A percentile compares a stretch with the other conserved stretches of the same genome.
These are phyloP conservation scores for Diaporthe citri DNA, from an alignment of 2,329 filamentous ascomycete genomes.

Conservation along the genomic window DNA sequence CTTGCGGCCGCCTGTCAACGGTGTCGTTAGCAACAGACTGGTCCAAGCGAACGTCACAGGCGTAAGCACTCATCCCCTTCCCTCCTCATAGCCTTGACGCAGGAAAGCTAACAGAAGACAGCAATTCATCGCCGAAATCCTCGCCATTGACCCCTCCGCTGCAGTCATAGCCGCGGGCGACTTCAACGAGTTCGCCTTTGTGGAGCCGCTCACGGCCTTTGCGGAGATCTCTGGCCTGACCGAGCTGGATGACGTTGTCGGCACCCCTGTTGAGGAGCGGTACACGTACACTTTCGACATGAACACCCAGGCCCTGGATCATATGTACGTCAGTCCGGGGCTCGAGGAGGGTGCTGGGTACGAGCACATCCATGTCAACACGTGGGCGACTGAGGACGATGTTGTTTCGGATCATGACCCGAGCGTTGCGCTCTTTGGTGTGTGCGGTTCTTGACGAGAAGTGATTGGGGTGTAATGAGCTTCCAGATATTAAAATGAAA, in stretches of 20 bases:
- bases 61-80: slow-evolving; percentile 50
- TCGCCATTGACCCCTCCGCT: slow-evolving; percentile 67
- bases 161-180: slow-evolving; percentile 74
- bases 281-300: slow-evolving; percentile 80
- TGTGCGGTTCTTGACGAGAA: slow-evolving; percentile 58
- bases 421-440: slow-evolving; percentile 71
- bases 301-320: slow-evolving; percentile 78
- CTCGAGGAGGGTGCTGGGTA: slow-evolving; percentile 61
- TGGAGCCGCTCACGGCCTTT: slow-evolving; percentile 69
- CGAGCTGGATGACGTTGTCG: slow-evolving; percentile 72
- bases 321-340: slow-evolving; percentile 74
- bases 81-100: fast-evolving
- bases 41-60: slow-evolving; percentile 71
- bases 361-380: slow-evolving; percentile 79
- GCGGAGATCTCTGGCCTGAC: slow-evolving; percentile 64
- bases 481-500: background rate
- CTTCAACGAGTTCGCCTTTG: slow-evolving; percentile 79
- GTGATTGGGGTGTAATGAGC: background rate
- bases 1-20: slow-evolving; percentile 74
- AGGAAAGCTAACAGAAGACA: slow-evolving; percentile 44
- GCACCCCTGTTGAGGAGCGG: slow-evolving; percentile 66
- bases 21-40: slow-evolving; percentile 68
- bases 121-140: slow-evolving; percentile 69
- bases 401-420: slow-evolving; percentile 78
- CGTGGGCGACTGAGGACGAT: slow-evolving; percentile 70